Conservation (phyloP, 2,329 filamentous ascomycete genomes). For the Fusarium sp. region DNA sequence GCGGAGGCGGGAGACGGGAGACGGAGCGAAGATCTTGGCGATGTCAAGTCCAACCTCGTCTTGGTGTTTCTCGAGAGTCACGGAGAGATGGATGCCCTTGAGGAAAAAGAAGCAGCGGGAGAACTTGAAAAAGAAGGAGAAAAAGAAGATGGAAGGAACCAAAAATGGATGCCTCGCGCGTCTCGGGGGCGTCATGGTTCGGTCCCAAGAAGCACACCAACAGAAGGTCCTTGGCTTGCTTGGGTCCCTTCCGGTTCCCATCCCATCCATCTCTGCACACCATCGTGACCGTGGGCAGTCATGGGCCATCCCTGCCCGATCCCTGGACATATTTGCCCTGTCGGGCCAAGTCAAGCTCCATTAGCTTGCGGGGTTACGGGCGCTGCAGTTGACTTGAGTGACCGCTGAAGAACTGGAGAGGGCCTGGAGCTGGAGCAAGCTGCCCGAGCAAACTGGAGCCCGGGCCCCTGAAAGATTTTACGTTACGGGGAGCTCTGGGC, state of each 20-base stretch:
- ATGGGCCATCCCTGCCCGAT: conserved; percentile 40
- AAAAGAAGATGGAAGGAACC: conserved; percentile 31
- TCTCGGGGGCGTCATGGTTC: conserved; percentile 46
- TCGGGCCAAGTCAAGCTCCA: conserved; percentile 33
- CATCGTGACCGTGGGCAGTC: conserved; percentile 45
- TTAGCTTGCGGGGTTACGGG: conserved; percentile 44
- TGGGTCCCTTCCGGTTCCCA: neutral
- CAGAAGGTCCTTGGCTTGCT: conserved; percentile 30
- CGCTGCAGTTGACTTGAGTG: conserved; percentile 23
- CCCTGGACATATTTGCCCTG: conserved; percentile 38
- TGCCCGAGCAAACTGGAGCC: neutral
- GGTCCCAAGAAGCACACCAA: conserved; percentile 36
- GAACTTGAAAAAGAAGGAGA: conserved; percentile 31
- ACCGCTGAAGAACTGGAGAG: conserved; percentile 18
- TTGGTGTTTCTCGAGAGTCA: conserved; percentile 3
- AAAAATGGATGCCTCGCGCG: conserved; percentile 41
- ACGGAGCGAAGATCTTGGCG: conserved; percentile 14
- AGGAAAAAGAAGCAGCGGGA: conserved; percentile 13
- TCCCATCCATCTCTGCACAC: conserved; percentile 41
- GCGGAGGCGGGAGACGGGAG: conserved; percentile 21
- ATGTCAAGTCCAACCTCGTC: conserved; percentile 18
- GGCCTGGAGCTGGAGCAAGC: neutral
- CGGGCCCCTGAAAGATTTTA: conserved; percentile 1
- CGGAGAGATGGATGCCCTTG: conserved; percentile 5
- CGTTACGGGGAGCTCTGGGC: conserved; percentile 4